These are phyloP conservation scores for Phytophthora foliorum DNA, from an alignment of 352 stramenopile genomes.

Conservation along the genomic window DNA sequence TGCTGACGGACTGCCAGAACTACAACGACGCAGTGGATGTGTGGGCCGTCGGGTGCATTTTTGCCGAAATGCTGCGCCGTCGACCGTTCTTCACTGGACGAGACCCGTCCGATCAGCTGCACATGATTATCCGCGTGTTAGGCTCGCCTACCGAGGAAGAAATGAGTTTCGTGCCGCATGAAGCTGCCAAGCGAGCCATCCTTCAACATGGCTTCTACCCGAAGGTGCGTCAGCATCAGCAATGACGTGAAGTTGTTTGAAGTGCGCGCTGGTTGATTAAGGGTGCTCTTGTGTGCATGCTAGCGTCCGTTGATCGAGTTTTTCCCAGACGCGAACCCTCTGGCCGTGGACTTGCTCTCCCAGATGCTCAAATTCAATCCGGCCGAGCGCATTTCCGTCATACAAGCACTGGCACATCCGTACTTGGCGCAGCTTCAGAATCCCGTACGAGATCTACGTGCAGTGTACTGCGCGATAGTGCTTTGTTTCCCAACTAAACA, in stretches of 20 bases:
- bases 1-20: slow-evolving; percentile 94
- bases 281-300: neutral
- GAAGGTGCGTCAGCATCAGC: slow-evolving; percentile 55
- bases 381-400: slow-evolving; percentile 93
- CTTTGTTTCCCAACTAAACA: neutral
- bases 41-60: slow-evolving; percentile 99
- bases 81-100: slow-evolving; percentile 92
- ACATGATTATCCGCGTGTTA: slow-evolving; percentile 92
- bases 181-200: slow-evolving; percentile 86
- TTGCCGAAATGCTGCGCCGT: slow-evolving; percentile 98
- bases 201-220: slow-evolving; percentile 87
- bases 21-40: slow-evolving; percentile 98
- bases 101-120: slow-evolving; percentile 86
- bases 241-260: neutral
- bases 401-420: slow-evolving; percentile 91
- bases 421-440: slow-evolving; percentile 94
- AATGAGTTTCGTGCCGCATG: slow-evolving; percentile 97
- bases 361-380: slow-evolving; percentile 96
- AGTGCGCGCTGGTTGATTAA: slow-evolving; percentile 1
- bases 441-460: slow-evolving; percentile 49
- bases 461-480: neutral
- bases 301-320: slow-evolving; percentile 83
- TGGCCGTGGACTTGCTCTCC: slow-evolving; percentile 90
- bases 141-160: slow-evolving; percentile 96
- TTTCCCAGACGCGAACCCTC: slow-evolving; percentile 85